These are phyloP conservation scores for Macrophomina tecta DNA, from an alignment of 2,329 filamentous ascomycete species.

Conservation along the genomic window DNA sequence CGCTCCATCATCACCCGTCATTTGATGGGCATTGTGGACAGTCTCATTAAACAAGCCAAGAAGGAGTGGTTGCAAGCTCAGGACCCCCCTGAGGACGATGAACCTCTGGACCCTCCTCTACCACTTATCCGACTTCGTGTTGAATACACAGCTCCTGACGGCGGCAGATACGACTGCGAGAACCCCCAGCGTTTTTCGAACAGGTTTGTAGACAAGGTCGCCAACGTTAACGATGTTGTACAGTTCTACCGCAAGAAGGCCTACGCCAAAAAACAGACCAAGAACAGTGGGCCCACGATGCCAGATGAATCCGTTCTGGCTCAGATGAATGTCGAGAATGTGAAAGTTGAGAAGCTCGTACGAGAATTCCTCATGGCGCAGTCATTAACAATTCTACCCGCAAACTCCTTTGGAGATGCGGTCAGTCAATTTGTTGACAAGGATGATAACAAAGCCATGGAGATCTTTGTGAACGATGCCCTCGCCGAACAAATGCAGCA, in stretches of 20 bases:
- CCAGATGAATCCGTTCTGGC: slow-evolving; percentile 69
- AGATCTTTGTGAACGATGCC: slow-evolving; percentile 53
- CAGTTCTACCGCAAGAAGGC: slow-evolving; percentile 91
- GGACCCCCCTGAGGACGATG: slow-evolving; percentile 59
- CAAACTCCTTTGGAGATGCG: slow-evolving; percentile 90
- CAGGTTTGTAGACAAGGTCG: slow-evolving; percentile 85
- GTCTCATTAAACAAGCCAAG: slow-evolving; percentile 85
- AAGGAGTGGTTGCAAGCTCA: slow-evolving; percentile 82
- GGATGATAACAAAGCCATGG: slow-evolving; percentile 90
- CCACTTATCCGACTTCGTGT: slow-evolving; percentile 90
- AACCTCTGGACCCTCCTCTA: slow-evolving; percentile 69
- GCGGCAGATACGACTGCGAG: slow-evolving; percentile 85
- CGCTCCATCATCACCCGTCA: slow-evolving; percentile 78
- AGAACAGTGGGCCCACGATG: slow-evolving; percentile 59
- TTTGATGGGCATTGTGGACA: slow-evolving; percentile 78
- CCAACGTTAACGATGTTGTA: slow-evolving; percentile 92
- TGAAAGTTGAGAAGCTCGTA: slow-evolving; percentile 89
- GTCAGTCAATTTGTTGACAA: slow-evolving; percentile 94
- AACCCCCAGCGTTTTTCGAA: slow-evolving; percentile 97
- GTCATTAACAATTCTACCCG: slow-evolving; percentile 88
- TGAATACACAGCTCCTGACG: slow-evolving; percentile 84
- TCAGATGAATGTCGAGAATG: slow-evolving; percentile 69
- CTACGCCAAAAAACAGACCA: slow-evolving; percentile 52
- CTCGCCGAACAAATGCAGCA: slow-evolving; percentile 52
- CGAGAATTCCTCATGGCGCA: slow-evolving; percentile 86